Evolutionary conservation across 2,329 filamentous ascomycete species (phyloP).

Genomic region (Albifimbria verrucaria): DNA sequence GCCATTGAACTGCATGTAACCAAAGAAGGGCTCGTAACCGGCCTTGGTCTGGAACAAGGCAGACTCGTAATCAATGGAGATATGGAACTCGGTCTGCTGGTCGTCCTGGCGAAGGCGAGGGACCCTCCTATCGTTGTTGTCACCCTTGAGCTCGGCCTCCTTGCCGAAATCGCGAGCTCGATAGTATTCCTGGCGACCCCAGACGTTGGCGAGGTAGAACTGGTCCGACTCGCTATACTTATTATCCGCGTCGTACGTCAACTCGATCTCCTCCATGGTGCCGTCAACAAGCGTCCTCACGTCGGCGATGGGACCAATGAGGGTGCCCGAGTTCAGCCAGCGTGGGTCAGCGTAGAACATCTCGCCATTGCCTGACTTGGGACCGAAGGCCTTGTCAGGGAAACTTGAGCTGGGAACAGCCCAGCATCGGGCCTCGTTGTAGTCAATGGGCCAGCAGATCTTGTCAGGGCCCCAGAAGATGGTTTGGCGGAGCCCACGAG

Average conservation of each 20-base stretch:
- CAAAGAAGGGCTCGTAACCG: conserved; percentile 30
- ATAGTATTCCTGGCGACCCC: conserved; percentile 39
- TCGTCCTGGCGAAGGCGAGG: conserved; percentile 5
- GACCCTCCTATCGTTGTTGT: conserved; percentile 7
- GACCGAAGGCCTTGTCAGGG: conserved; percentile 29
- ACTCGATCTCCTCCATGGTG: conserved; percentile 25
- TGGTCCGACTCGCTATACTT: conserved; percentile 37
- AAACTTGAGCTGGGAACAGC: conserved; percentile 33
- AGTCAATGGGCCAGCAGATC: conserved; percentile 37
- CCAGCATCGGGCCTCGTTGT: conserved; percentile 35
- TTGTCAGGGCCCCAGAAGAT: conserved; percentile 45
- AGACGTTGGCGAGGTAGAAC: conserved; percentile 39
- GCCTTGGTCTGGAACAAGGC: conserved; percentile 36
- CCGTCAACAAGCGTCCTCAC: conserved; percentile 22
- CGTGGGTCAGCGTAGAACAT: conserved; percentile 29
- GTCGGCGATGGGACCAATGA: conserved; percentile 36
- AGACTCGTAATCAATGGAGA: conserved; percentile 38
- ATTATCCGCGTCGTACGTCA: conserved; percentile 28
- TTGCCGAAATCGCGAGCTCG: conserved; percentile 25
- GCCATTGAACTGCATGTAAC: conserved; percentile 28
- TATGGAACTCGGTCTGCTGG: conserved; percentile 27
- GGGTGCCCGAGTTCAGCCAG: conserved; percentile 44
- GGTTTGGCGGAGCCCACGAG: conserved; percentile 30
- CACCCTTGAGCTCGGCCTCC: conserved; percentile 13
- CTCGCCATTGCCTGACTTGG: conserved; percentile 28